Evolutionary conservation across 768 basidiomycete genomes (phyloP), one percentile per base, ranked within the genome.

Genomic region (Auricularia sp.): DNA sequence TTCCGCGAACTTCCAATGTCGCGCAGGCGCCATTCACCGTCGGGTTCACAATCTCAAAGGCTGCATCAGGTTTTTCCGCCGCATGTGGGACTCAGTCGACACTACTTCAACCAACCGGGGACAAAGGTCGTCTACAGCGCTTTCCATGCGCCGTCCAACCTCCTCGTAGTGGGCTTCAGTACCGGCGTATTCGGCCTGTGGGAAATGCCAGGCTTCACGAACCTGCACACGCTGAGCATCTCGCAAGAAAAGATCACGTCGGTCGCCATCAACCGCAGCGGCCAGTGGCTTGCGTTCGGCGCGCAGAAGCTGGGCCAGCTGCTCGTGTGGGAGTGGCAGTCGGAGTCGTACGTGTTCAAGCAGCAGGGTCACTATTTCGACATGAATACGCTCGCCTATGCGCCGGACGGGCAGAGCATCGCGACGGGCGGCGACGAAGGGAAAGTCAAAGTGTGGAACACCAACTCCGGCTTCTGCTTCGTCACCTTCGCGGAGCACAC

Each of bases 321-420:
- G 29, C 86, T 99, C 21, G 97, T 98, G 1, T 98, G 97, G 97
- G 97, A 99, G 77, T 99, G 97, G 97, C 96, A 97, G 76, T 92
- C 89, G 51, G 95, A 98, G 74, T 92, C 90, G 16, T 98, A 99
- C 72, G 85, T 99, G 59, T 83, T 99, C 68, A 98, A 98, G 74
- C 96, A 98, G 74, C 97, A 98, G 75, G 97, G 96, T 0, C 97
- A 99, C 73, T 97, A 88, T 75, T 97, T 89, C 76, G 95, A 97
- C 75, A 96, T 98, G 90, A 99, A 98, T 77, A 88, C 94, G 4
- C 81, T 99, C n/a, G 80, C 88, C 1, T 99, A 94, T 76, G 87
- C 93, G 0, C 83, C 90, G 7, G 95, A 98, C 71, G 97, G 94
- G 0, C 95, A 98, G 73, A 91, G 90, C 45, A 86, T 98, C 67